These are phyloP conservation scores for Biscogniauxia sp. DNA, from an alignment of 2,329 filamentous ascomycete genomes.

Conservation along the genomic window DNA sequence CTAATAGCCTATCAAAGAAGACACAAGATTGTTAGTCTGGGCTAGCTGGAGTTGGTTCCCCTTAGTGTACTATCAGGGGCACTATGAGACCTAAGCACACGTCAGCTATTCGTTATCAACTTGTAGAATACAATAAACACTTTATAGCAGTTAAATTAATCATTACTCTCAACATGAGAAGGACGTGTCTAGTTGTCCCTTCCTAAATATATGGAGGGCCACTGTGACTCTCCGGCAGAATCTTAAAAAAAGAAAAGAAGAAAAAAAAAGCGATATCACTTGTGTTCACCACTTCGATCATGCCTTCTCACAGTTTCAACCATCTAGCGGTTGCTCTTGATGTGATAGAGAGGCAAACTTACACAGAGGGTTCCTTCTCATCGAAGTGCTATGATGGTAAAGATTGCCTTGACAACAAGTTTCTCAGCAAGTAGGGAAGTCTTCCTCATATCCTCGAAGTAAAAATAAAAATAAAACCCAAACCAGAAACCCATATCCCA, in stretches of 20 bases:
- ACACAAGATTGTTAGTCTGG: neutral
- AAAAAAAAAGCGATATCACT: no score
- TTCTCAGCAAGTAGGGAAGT: neutral
- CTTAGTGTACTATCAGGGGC: neutral
- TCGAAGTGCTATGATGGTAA: neutral
- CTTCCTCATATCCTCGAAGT: neutral
- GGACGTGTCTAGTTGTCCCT: no score
- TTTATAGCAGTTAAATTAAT: neutral
- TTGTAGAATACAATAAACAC: neutral
- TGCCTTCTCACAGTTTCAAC: neutral
- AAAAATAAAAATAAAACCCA: no score
- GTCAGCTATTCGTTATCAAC: neutral
- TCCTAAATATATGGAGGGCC: no score
- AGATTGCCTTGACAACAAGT: neutral
- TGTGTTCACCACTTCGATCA: neutral
- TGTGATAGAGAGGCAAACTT: neutral
- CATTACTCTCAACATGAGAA: neutral
- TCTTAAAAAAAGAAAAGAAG: no score
- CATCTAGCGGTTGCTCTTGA: neutral
- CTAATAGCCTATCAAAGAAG: neutral
- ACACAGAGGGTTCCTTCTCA: neutral
- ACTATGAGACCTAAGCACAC: neutral
- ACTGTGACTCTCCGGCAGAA: no score
- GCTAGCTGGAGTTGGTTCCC: neutral
- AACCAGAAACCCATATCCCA: neutral